Conservation (phyloP, 441 rosid genomes). For the Adansonia madagascariensis region DNA sequence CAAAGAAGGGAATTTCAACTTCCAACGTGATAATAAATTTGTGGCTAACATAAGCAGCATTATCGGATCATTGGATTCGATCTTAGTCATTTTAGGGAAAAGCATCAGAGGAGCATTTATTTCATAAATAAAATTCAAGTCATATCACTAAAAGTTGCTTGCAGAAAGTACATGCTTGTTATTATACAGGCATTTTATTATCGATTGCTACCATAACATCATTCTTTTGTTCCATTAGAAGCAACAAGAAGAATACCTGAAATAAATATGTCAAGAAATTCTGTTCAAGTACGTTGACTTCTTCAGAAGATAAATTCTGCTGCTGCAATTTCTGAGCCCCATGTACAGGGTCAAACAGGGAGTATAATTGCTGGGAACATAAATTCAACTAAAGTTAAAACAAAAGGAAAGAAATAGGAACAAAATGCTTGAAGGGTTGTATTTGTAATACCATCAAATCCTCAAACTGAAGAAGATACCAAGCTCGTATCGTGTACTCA, state of each 20-base stretch:
- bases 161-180: not conserved
- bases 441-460: slow-evolving; percentile 73
- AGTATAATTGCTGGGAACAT: slow-evolving; percentile 69
- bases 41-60: not conserved
- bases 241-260: slow-evolving; percentile 48
- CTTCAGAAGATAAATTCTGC: slow-evolving; percentile 58
- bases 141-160: slow-evolving; percentile 5
- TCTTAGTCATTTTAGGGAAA: not conserved
- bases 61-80: not conserved
- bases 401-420: slow-evolving; percentile 10
- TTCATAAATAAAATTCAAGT: not conserved
- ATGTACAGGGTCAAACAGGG: slow-evolving; percentile 77
- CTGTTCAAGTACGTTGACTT: slow-evolving; percentile 73
- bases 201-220: not conserved
- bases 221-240: not conserved
- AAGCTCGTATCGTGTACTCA: slow-evolving; percentile 88
- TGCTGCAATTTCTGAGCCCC: slow-evolving; percentile 74
- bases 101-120: not conserved
- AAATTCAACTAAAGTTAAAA: slow-evolving; percentile 24
- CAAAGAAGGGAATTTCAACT: slow-evolving; percentile 8
- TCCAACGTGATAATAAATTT: not conserved
- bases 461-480: slow-evolving; percentile 96
- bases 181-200: not conserved
- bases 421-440: not conserved
- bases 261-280: slow-evolving; percentile 68